phyloP scores from a whole-genome alignment of 2,329 filamentous ascomycete species.

The Talaromyces sp. region DNA sequence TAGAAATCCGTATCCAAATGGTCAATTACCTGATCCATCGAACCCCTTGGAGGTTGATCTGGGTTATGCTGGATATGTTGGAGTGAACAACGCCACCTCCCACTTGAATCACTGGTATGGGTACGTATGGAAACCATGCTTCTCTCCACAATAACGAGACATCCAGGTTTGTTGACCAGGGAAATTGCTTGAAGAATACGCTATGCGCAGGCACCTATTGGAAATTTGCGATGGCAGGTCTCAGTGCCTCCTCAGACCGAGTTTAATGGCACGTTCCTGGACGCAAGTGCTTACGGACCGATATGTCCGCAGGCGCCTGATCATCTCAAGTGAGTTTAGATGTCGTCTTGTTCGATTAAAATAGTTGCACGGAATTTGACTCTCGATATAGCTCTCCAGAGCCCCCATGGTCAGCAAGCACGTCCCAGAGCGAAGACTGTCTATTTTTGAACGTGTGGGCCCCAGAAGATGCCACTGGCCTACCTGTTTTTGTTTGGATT shows the following conservation, averaged over 20 bases:
- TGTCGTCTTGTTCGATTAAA: neutral
- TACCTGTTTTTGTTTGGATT: conserved; percentile 31
- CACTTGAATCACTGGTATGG: conserved; percentile 45
- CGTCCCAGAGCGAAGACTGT: conserved; percentile 24
- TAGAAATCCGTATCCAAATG: conserved; percentile 4
- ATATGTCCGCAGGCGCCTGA: conserved; percentile 28
- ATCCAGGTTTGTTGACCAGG: neutral
- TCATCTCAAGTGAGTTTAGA: conserved; percentile 6
- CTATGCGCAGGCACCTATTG: conserved; percentile 30
- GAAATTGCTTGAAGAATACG: conserved; percentile 23
- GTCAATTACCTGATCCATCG: neutral
- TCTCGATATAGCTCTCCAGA: neutral
- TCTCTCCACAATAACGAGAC: neutral
- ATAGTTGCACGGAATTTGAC: neutral
- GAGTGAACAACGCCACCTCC: conserved; percentile 34
- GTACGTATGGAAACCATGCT: no score
- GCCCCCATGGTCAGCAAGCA: neutral
- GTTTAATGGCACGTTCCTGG: conserved; percentile 18
- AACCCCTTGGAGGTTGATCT: conserved; percentile 36
- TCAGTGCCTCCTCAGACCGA: conserved; percentile 22
- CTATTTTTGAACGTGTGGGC: conserved; percentile 34
- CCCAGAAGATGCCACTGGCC: conserved; percentile 19
- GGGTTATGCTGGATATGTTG: conserved; percentile 45
- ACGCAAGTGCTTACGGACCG: conserved; percentile 22
- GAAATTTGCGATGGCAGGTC: conserved; percentile 28